Conservation (phyloP, 2,329 filamentous ascomycete species). For the Fusarium burgessii region DNA sequence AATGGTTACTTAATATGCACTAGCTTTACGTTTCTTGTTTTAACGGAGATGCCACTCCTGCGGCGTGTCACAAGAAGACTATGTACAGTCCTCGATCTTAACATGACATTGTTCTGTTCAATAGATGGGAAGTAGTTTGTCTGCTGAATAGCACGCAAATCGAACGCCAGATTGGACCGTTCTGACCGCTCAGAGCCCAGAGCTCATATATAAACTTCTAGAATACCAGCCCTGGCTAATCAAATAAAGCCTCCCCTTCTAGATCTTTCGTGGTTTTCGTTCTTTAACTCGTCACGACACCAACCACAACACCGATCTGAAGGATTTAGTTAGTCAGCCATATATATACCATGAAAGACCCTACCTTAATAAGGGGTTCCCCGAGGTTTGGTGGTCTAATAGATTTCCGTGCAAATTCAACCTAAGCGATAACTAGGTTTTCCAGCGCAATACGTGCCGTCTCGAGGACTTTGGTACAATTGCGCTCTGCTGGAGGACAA, state of each 20-base stretch:
- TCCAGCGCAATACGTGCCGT: conserved; percentile 67
- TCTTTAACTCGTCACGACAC: background rate
- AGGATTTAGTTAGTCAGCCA: too few relatives aligned
- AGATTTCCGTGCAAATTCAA: background rate
- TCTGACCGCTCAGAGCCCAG: background rate
- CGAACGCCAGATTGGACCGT: background rate
- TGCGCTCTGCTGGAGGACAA: conserved; percentile 51
- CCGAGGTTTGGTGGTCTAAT: too few relatives aligned
- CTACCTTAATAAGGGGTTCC: too few relatives aligned
- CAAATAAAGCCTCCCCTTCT: background rate
- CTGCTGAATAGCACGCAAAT: background rate
- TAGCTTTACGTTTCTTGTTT: background rate
- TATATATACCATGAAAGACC: too few relatives aligned
- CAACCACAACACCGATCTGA: background rate
- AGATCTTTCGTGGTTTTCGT: background rate
- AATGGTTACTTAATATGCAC: background rate
- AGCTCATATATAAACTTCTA: background rate
- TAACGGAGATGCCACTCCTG: background rate
- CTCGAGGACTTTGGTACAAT: conserved; percentile 65
- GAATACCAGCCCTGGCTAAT: background rate
- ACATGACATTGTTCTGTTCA: background rate
- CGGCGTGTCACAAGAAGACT: too few relatives aligned
- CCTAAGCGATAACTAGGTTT: conserved; percentile 64
- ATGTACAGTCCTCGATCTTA: background rate
- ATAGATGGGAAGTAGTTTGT: background rate